A percentile compares a stretch with the other conserved stretches of the same genome.
These are phyloP conservation scores for Trichoderma sp. DNA, from an alignment of 2,329 filamentous ascomycete species.

Conservation along the genomic window DNA sequence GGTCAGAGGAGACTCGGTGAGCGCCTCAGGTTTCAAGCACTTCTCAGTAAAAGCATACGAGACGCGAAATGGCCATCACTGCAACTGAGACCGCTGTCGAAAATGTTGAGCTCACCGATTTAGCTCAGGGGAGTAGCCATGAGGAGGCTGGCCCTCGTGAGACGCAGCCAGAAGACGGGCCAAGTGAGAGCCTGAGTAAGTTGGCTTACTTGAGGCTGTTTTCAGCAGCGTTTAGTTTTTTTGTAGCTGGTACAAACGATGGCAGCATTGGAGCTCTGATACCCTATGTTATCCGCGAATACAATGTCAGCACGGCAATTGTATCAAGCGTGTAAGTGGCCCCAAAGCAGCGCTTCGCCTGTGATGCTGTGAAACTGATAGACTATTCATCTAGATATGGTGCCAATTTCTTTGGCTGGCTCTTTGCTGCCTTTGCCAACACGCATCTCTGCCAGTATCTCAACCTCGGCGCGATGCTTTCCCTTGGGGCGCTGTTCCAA, in stretches of 20 bases:
- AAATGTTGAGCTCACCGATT: slow-evolving; percentile 6
- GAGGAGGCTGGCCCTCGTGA: not conserved
- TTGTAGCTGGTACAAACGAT: slow-evolving; percentile 67
- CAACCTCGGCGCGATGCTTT: slow-evolving; percentile 59
- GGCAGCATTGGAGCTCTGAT: slow-evolving; percentile 66
- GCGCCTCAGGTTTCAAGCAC: not conserved
- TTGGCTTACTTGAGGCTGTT: slow-evolving; percentile 51
- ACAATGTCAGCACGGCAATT: slow-evolving; percentile 56
- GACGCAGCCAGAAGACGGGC: not conserved
- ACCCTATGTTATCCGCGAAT: slow-evolving; percentile 63
- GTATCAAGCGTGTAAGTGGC: slow-evolving; percentile 52
- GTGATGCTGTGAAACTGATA: not conserved
- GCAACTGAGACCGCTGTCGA: slow-evolving; percentile 4
- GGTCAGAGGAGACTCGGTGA: not conserved
- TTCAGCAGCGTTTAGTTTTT: slow-evolving; percentile 64
- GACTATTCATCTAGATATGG: slow-evolving; percentile 48
- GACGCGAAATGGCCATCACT: slow-evolving; percentile 13
- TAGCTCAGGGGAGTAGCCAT: not conserved
- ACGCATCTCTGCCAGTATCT: slow-evolving; percentile 57
- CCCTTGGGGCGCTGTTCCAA: slow-evolving; percentile 60
- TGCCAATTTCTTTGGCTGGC: slow-evolving; percentile 63
- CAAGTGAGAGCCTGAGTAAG: slow-evolving; percentile 30
- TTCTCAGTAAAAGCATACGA: not conserved
- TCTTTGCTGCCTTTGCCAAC: slow-evolving; percentile 61
- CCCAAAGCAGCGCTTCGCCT: slow-evolving; percentile 9